phyloP scores from a whole-genome alignment of 352 stramenopile species.

The Peronospora tabacina region DNA sequence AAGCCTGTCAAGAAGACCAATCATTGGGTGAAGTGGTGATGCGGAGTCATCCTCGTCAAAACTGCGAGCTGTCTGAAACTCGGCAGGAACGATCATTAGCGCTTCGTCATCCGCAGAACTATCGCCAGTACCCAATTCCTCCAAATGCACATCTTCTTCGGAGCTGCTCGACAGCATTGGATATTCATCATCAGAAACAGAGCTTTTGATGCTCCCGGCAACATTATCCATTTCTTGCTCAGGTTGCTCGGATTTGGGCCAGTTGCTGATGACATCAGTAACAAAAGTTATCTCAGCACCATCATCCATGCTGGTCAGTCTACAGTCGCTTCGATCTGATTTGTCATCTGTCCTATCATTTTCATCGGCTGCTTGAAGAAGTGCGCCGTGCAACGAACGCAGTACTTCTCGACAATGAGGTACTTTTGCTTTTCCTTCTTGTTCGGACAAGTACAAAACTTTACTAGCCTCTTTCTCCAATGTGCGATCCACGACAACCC shows the following conservation, averaged over 20 bases:
- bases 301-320: slow-evolving; percentile 14
- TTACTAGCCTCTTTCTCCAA: slow-evolving; percentile 13
- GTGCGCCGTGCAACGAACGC: slow-evolving; percentile 11
- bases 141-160: slow-evolving; percentile 13
- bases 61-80: slow-evolving; percentile 33
- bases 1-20: slow-evolving; percentile 28
- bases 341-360: slow-evolving; percentile 1
- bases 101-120: slow-evolving; percentile 23
- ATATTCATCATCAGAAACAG: slow-evolving; percentile 5
- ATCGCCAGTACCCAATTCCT: slow-evolving; percentile 12
- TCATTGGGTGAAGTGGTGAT: slow-evolving; percentile 12
- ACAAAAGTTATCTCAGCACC: slow-evolving; percentile 7
- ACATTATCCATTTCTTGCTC: slow-evolving; percentile 40
- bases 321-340: slow-evolving; percentile 7
- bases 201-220: slow-evolving; percentile 6
- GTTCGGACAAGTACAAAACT: slow-evolving; percentile 3
- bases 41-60: slow-evolving; percentile 27
- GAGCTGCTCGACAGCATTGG: slow-evolving; percentile 5
- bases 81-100: slow-evolving; percentile 24
- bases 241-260: slow-evolving; percentile 25
- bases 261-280: slow-evolving; percentile 20
- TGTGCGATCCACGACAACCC: not conserved
- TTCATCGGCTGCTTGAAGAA: slow-evolving; percentile 5
- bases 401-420: slow-evolving; percentile 20
- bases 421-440: slow-evolving; percentile 9